Evolutionary conservation across 495 filamentous ascomycete species (phyloP), one percentile per base, ranked within the genome.

Genomic region (Cenococcum geophilum): DNA sequence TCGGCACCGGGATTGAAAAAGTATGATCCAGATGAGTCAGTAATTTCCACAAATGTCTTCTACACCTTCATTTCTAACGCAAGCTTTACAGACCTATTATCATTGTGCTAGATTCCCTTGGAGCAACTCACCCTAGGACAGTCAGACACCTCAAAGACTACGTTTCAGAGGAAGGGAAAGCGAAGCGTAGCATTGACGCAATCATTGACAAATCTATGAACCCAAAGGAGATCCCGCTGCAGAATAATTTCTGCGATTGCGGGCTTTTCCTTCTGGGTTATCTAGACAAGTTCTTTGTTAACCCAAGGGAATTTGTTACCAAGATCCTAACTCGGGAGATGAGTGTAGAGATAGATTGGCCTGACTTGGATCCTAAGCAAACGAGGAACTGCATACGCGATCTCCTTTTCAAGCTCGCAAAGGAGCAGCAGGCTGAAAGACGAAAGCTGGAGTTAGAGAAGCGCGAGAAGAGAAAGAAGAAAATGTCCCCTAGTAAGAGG

Each of bases 41-140:
- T 51, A 18, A 9, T 16, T 2, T 20, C 34, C 53, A 14, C 23
- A 10, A 32, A 4, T 56, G 9, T 11, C 12, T 16, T 52, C 22
- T 5, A 35, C 35, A n/a, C 40, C 14, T 10, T 45, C 18, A 45
- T 45, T 16, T 45, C 18, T 32, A 32, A 32, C 6, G 27, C 6
- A 4, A 23, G 49, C 74, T 60, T 76, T 75, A 53, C 43, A 78
- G 78, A 48, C 83, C 90, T 5, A 79, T 79, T 22, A 95, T 98
- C 58, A 84, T 98, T 64, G 91, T 89, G 0, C 82, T 98, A 16
- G 93, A 98, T 73, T 97, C 93, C 0, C 77, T 98, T 32, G 85
- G 83, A 40, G 40, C 68, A 18, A 12, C 70, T 0, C 92, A 91
- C 68, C 75, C 80, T 0, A 70, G 74, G 1, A 86, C 89, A 1